Evolutionary conservation across 805 yeast genomes (phyloP).

Genomic region (baker's yeast (Saccharomyces cerevisiae)): DNA sequence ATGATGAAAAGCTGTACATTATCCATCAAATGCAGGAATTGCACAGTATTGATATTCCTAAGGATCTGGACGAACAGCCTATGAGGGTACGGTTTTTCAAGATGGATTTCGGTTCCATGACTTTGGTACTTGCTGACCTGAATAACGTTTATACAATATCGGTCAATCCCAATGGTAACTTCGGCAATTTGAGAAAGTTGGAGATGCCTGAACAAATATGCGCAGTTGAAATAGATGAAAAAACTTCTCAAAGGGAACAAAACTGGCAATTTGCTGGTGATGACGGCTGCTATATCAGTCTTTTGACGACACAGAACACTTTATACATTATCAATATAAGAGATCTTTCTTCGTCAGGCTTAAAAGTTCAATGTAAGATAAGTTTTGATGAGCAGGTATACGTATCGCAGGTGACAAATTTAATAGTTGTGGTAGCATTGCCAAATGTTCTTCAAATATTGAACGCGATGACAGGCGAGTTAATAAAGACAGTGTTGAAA

Average conservation of each 20-base stretch:
- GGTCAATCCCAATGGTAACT: constrained; percentile 17
- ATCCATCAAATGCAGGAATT: constrained; percentile 19
- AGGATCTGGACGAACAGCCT: constrained; percentile 1
- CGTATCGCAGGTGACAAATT: constrained; percentile 24
- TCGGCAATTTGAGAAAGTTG: constrained; percentile 18
- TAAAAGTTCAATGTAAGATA: constrained; percentile 14
- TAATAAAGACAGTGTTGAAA: constrained; percentile 25
- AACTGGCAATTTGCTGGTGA: constrained; percentile 24
- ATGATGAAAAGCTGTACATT: constrained; percentile 18
- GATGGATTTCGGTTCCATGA: constrained; percentile 28
- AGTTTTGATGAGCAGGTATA: constrained; percentile 21
- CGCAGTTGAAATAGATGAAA: constrained; percentile 23
- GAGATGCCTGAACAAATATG: constrained; percentile 9
- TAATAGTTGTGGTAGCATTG: constrained; percentile 26
- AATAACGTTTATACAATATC: constrained; percentile 17
- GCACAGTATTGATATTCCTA: constrained; percentile 13
- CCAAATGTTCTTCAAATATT: constrained; percentile 22
- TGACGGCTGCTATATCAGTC: constrained; percentile 29
- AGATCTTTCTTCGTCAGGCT: constrained; percentile 1
- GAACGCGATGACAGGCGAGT: constrained; percentile 26
- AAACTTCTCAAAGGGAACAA: constrained; percentile 22
- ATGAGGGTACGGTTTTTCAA: constrained; percentile 18
- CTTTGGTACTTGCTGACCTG: constrained; percentile 17
- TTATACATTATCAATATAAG: constrained; percentile 22
- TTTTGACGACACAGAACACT: constrained; percentile 17